Evolutionary conservation across 306 rosid species (phyloP).

Genomic region (Crotalaria pallida): DNA sequence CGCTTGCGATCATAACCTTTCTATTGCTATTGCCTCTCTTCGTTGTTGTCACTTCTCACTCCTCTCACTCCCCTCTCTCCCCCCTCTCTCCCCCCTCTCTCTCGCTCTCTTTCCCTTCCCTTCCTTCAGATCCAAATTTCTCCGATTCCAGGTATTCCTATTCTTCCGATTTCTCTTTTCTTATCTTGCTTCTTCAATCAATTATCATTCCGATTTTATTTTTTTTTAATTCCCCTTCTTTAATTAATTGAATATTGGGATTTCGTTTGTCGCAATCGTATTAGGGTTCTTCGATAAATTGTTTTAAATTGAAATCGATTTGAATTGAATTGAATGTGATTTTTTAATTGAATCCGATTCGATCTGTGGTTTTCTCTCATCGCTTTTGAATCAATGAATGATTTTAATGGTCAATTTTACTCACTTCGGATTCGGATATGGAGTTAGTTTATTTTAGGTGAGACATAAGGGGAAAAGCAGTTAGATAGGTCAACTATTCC

Average conservation of each 20-base stretch:
- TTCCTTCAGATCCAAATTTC: constrained; percentile 25
- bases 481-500: constrained; percentile 7
- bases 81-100: constrained; percentile 18
- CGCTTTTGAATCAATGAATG: constrained; percentile 12
- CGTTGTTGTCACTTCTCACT: not conserved
- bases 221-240: not conserved
- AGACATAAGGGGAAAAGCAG: not conserved
- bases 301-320: not conserved
- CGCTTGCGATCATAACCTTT: constrained; percentile 32
- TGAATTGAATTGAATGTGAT: constrained; percentile 16
- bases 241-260: not conserved
- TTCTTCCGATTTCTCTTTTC: constrained; percentile 13
- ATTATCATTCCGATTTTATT: not conserved
- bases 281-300: not conserved
- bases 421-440: not conserved
- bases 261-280: not conserved
- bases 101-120: not conserved
- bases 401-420: not conserved
- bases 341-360: constrained; percentile 16
- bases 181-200: not conserved
- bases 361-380: constrained; percentile 23
- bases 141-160: constrained; percentile 22
- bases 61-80: constrained; percentile 1
- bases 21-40: constrained; percentile 4
- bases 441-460: constrained; percentile 8